Evolutionary conservation across 2,329 filamentous ascomycete species (phyloP).

Genomic region (Colletotrichum sojae): DNA sequence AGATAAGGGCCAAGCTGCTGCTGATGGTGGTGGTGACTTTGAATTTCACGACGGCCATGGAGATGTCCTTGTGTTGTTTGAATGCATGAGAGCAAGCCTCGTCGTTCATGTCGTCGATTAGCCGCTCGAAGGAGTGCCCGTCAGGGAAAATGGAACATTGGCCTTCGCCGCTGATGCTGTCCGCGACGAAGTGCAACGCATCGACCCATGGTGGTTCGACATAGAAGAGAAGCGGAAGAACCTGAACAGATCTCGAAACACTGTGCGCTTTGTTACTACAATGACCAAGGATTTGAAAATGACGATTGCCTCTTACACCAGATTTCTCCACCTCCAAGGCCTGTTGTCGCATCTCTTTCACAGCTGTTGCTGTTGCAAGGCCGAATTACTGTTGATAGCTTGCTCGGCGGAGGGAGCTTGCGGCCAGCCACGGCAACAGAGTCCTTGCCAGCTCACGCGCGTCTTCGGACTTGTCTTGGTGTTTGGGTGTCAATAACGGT

Average conservation of each 20-base stretch:
- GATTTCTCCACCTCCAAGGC: not conserved
- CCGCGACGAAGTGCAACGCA: conserved; percentile 36
- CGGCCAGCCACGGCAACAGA: not conserved
- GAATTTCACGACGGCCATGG: conserved; percentile 55
- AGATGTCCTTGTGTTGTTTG: conserved; percentile 35
- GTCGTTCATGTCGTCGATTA: conserved; percentile 67
- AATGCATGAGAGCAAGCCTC: conserved; percentile 65
- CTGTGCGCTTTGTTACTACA: conserved; percentile 15
- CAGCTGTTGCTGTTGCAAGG: not conserved
- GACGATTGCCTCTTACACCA: conserved; percentile 9
- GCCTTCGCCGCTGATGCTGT: conserved; percentile 50
- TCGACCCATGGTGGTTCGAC: conserved; percentile 42
- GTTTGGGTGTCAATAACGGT: conserved; percentile 10
- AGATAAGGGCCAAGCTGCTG: conserved; percentile 70
- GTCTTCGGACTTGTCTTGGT: conserved; percentile 5
- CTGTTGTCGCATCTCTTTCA: conserved; percentile 6
- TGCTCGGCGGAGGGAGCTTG: conserved; percentile 6
- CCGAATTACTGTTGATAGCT: not conserved
- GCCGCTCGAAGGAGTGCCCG: conserved; percentile 70
- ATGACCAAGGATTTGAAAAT: too few relatives aligned
- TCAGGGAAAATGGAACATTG: conserved; percentile 68
- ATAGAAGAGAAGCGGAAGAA: conserved; percentile 29
- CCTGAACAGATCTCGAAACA: conserved; percentile 22
- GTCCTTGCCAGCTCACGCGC: conserved; percentile 1
- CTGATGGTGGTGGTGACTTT: conserved; percentile 71